A percentile compares a stretch with the other conserved stretches of the same genome.
phyloP scores from a whole-genome alignment of 2,329 filamentous ascomycete genomes.

The Fusarium liriodendri region DNA sequence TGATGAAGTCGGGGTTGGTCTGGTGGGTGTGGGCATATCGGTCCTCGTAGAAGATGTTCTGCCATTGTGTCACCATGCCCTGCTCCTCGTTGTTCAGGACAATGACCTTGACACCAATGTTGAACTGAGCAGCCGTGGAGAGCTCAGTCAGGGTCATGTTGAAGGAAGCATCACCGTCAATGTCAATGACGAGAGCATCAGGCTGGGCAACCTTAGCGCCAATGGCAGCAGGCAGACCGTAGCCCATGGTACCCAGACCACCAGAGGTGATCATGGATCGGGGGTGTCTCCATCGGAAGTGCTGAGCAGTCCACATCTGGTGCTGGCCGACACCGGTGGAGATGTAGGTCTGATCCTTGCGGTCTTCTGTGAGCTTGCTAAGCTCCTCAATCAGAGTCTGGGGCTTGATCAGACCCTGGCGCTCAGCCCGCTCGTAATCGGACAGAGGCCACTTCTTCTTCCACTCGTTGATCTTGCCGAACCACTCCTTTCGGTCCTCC shows the following conservation, averaged over 20 bases:
- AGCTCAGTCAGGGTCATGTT: slow-evolving; percentile 98
- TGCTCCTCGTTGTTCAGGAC: slow-evolving; percentile 97
- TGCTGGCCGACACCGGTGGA: slow-evolving; percentile 96
- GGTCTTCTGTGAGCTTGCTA: slow-evolving; percentile 81
- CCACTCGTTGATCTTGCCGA: slow-evolving; percentile 88
- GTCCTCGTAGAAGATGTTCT: slow-evolving; percentile 96
- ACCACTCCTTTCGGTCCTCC: slow-evolving; percentile 83
- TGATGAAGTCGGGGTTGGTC: slow-evolving; percentile 94
- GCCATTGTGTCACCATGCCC: slow-evolving; percentile 99
- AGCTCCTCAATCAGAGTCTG: slow-evolving; percentile 93
- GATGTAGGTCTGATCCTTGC: slow-evolving; percentile 88
- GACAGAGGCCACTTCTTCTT: slow-evolving; percentile 89
- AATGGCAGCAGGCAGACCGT: slow-evolving; percentile 92
- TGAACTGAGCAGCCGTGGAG: slow-evolving; percentile 92
- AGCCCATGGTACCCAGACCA: slow-evolving; percentile 90
- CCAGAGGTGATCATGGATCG: slow-evolving; percentile 97
- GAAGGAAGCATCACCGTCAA: slow-evolving; percentile 98
- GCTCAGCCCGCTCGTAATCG: slow-evolving; percentile 82
- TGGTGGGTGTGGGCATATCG: slow-evolving; percentile 94
- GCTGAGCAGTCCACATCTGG: slow-evolving; percentile 98
- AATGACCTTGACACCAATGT: slow-evolving; percentile 95
- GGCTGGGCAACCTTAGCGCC: slow-evolving; percentile 86
- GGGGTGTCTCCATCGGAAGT: slow-evolving; percentile 93
- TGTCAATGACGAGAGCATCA: slow-evolving; percentile 90
- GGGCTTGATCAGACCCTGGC: slow-evolving; percentile 88